A percentile compares a stretch with the other conserved stretches of the same genome.
Conservation (phyloP, 2,329 filamentous ascomycete species). For the Verticillium albo-atrum region DNA sequence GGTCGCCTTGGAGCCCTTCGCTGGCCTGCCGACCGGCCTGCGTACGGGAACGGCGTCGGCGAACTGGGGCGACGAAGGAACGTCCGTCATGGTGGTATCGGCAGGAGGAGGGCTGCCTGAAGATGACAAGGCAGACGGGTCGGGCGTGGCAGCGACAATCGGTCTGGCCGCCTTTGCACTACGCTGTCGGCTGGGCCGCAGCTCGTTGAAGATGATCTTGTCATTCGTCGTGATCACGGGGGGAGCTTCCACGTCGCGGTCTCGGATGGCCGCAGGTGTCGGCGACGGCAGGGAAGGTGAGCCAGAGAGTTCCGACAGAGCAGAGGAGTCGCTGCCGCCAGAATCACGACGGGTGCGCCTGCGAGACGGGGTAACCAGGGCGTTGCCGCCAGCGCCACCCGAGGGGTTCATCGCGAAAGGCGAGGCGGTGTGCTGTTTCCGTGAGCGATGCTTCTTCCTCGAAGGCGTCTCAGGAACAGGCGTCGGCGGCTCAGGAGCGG, state of each 20-base stretch:
- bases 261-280: constrained; percentile 15
- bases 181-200: not conserved
- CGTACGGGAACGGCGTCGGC: not conserved
- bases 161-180: not conserved
- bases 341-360: constrained; percentile 30
- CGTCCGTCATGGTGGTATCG: not conserved
- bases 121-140: not conserved
- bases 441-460: constrained; percentile 3
- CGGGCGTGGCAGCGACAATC: not conserved
- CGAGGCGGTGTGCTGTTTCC: constrained; percentile 7
- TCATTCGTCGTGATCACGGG: not conserved
- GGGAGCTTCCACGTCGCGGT: not conserved
- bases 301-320: constrained; percentile 28
- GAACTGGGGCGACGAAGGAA: not conserved
- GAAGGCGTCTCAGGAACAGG: constrained; percentile 8
- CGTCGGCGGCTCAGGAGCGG: not conserved
- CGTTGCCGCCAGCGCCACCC: not conserved
- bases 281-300: constrained; percentile 29
- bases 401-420: not conserved
- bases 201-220: not conserved
- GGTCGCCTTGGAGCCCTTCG: not conserved
- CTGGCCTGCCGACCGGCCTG: not conserved
- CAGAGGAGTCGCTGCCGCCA: constrained; percentile 36
- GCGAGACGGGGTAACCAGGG: constrained; percentile 25
- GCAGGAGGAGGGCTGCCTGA: not conserved